Base-by-base conservation (phyloP, 345 rosid species). In the Sonneratia caseolaris region DNA sequence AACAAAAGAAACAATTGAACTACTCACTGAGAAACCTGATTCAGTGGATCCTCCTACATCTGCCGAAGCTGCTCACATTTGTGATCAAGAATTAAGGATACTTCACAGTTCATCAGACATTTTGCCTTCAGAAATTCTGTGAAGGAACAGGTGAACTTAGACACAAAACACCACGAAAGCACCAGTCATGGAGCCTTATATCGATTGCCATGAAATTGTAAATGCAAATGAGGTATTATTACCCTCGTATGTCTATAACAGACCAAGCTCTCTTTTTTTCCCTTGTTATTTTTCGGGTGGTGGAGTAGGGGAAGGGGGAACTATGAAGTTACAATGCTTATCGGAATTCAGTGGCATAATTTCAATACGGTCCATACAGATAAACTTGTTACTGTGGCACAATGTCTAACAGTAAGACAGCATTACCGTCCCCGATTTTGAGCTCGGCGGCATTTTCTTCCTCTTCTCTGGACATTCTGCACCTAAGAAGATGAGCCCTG, bases 361-460 rank as follows among this genome's bases (percentile, higher is more conserved):
- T 22, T 57, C 13, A 11, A 22, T 6, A 13, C 5, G 13, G 27
- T 35, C 66, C 4, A 62, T 62, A 16, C 32, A 62, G 19, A 62
- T 13, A 24, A 32, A n/a, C 1, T 0, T 3, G 18, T 8, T 4
- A 42, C 10, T 42, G 10, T 42, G 45, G 5, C 19, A 1, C 37
- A 22, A 45, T 22, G 6, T 24, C 1, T 59, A 38, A 6, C 57
- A 57, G 49, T 42, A 56, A n/a, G 19, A 35, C 9, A 66, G 0
- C 3, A 32, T 57, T 84, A 88, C 98, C 98, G 14, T 95, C 98
- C 75, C 99, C 99, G 69, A 95, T 95, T 85, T 95, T 95, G 86
- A 95, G 99, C 81, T 95, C 97, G 4, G 99, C 88, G 43, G 99
- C 97, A 72, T 95, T 95, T 73, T 95, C 99, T 86, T 95, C 97